These are phyloP conservation scores for Cyclotella sp. DNA, from an alignment of 108 stramenopile species.

Conservation along the genomic window DNA sequence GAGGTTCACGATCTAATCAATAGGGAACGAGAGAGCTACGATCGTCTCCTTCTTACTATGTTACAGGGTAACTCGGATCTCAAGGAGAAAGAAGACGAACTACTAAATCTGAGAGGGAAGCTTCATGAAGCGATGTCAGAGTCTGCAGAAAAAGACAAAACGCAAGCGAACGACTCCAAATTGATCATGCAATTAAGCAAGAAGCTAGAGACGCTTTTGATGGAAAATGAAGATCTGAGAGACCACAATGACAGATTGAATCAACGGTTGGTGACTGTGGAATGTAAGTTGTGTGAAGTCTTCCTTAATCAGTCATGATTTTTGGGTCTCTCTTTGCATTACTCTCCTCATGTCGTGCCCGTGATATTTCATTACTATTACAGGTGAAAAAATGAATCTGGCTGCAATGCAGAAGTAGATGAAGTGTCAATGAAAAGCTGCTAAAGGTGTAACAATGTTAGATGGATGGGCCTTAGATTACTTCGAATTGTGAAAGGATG, in stretches of 20 bases:
- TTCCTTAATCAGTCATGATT: background rate
- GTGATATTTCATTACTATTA: background rate
- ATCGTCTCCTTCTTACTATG: slow-evolving; percentile 84
- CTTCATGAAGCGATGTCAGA: slow-evolving; percentile 72
- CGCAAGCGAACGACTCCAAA: slow-evolving; percentile 91
- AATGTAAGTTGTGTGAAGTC: slow-evolving; percentile 63
- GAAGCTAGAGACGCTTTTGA: slow-evolving; percentile 90
- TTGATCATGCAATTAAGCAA: slow-evolving; percentile 94
- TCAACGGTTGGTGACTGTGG: slow-evolving; percentile 79
- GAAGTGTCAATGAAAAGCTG: background rate
- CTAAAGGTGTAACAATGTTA: no score
- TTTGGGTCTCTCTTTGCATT: background rate
- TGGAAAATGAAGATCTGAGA: slow-evolving; percentile 92
- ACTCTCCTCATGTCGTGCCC: background rate
- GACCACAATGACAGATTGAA: slow-evolving; percentile 91
- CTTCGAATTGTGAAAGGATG: no score
- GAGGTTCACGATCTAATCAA: slow-evolving; percentile 88
- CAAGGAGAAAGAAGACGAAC: slow-evolving; percentile 91
- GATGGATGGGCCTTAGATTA: no score
- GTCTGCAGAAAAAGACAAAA: slow-evolving; percentile 82
- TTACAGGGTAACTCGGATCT: slow-evolving; percentile 85
- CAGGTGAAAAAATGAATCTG: slow-evolving; percentile 40
- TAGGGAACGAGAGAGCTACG: slow-evolving; percentile 86
- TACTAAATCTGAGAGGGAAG: slow-evolving; percentile 68
- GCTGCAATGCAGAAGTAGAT: slow-evolving; percentile 14